Percentiles rank a stretch among this genome's conserved stretches.
Evolutionary conservation across 2,329 filamentous ascomycete genomes (phyloP).

Genomic region (Coleophoma cylindrospora): DNA sequence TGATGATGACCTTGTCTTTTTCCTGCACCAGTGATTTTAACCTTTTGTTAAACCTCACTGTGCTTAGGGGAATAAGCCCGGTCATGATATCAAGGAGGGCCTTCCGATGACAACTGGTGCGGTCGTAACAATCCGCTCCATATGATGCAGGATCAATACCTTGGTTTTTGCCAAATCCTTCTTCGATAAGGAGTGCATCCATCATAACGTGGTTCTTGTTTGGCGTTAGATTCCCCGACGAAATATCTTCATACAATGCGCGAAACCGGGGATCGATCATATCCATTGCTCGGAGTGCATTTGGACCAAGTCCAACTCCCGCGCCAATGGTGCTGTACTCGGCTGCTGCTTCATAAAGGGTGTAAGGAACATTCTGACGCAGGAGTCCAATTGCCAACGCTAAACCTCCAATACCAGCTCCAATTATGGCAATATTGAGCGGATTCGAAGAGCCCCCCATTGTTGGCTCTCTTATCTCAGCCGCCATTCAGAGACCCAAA

Average conservation of each 20-base stretch:
- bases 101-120: constrained; percentile 35
- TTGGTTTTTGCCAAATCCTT: constrained; percentile 32
- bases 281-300: constrained; percentile 35
- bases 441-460: not conserved
- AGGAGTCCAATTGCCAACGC: constrained; percentile 13
- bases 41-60: constrained; percentile 23
- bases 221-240: constrained; percentile 31
- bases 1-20: constrained; percentile 13
- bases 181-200: constrained; percentile 33
- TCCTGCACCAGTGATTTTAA: constrained; percentile 6
- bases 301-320: constrained; percentile 34
- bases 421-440: constrained; percentile 11
- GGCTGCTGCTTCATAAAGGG: constrained; percentile 13
- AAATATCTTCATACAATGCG: constrained; percentile 31
- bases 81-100: constrained; percentile 37
- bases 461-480: no score
- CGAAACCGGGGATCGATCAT: constrained; percentile 33
- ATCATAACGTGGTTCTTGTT: constrained; percentile 35
- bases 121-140: constrained; percentile 31
- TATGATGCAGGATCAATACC: constrained; percentile 31
- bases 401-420: constrained; percentile 14
- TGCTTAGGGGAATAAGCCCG: constrained; percentile 28
- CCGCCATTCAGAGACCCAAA: no score
- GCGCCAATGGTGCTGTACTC: constrained; percentile 17
- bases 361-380: constrained; percentile 8